phyloP scores from a whole-genome alignment of 305 asterid genomes.

The Striga hermonthica region DNA sequence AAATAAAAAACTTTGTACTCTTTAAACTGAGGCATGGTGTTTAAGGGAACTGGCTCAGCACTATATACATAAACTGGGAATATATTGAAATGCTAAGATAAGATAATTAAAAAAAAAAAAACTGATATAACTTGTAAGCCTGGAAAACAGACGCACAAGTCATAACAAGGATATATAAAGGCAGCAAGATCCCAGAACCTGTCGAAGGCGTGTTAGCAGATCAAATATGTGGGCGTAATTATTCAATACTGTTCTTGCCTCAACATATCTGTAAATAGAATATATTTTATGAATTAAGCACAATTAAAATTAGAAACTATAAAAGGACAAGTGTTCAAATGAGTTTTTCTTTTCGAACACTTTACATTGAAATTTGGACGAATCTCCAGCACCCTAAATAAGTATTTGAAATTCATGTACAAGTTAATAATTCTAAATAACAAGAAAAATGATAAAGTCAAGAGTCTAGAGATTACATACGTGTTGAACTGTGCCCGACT shows the following conservation, averaged over 20 bases:
- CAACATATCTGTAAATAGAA: constrained; percentile 61
- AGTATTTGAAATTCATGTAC: constrained; percentile 18
- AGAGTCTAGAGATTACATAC: constrained; percentile 51
- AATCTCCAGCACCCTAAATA: constrained; percentile 7
- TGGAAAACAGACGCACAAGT: no score
- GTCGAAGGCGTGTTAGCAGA: no score
- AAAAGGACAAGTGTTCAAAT: no score
- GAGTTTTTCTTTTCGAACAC: constrained; percentile 2
- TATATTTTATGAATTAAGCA: constrained; percentile 16
- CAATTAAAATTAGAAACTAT: no score
- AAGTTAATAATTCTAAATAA: constrained; percentile 18
- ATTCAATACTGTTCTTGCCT: constrained; percentile 69
- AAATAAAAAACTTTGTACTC: no score
- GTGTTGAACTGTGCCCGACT: constrained; percentile 84
- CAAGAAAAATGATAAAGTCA: constrained; percentile 8
- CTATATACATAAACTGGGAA: no score
- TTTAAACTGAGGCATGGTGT: no score
- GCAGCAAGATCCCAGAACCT: constrained; percentile 38
- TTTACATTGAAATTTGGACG: constrained; percentile 5
- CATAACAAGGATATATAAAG: constrained; percentile 21
- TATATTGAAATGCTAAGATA: background rate
- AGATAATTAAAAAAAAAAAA: no score
- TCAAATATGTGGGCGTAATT: constrained; percentile 96
- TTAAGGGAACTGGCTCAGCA: no score
- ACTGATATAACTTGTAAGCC: no score